Base-by-base conservation (phyloP, 805 yeast species). In the Hemisphaericaspora nanyangensis region DNA sequence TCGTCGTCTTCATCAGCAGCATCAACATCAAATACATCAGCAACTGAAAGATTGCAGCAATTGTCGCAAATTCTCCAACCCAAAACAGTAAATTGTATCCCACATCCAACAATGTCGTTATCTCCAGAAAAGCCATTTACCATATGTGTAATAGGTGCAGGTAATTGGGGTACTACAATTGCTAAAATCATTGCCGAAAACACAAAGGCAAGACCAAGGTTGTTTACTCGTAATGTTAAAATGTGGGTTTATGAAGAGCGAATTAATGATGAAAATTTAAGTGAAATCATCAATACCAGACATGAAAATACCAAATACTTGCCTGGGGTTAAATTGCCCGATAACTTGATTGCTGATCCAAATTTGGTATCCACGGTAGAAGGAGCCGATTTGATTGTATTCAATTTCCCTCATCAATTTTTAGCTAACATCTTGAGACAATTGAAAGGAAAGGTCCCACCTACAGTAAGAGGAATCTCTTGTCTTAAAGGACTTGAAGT, bases 151-250 rank as follows among this genome's bases (percentile, higher is more conserved):
- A 61, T 69, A 38, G 74, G 74, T 13, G 65, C 71, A 15, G 74
- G 74, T 28, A 69, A 68, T 52, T 69, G 74, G 74, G 74, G 74
- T 19, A 68, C 74, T 30, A 68, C 74, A 32, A 67, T 69, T 20
- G 73, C 74, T 43, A 69, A 68, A 53, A 58, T 69, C 22, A 49
- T 69, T 32, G 70, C 74, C 11, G 74, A 69, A 50, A 69, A 69
- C 56, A 55, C 72, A 27, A 52, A 52, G 25, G 61, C 57, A 24
- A 63, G 64, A 51, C 68, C 73, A 2, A 59, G 61, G 34, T 46
- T 67, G 31, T 69, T 69, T 51, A 49, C 50, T 17, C 61, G 54
- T 38, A 50, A 63, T 31, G 72, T 69, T 29, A 57, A 66, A 41
- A 68, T 69, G 74, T 69, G 74, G 74, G 74, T 69, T 12, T 64